Conservation (phyloP, 345 rosid species). For the Hibiscus tridactylites region DNA sequence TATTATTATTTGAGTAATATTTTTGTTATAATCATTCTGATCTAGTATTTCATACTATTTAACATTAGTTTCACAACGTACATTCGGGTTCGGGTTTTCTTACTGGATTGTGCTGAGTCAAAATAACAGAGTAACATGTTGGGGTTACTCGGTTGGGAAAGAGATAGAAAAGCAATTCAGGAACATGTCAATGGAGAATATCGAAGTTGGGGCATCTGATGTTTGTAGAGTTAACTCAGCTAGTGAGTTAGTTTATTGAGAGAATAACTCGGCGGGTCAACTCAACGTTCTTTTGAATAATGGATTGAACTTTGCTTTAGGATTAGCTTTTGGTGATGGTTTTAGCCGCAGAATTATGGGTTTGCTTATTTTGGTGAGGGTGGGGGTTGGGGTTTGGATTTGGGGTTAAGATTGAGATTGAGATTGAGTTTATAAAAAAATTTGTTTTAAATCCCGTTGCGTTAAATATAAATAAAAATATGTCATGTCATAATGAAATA, state of each 20-base stretch:
- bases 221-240: constrained; percentile 56
- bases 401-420: no score
- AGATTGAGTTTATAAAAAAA: no score
- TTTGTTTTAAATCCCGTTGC: no score
- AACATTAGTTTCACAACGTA: constrained; percentile 11
- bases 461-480: no score
- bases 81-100: constrained; percentile 45
- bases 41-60: background rate
- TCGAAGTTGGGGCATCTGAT: constrained; percentile 58
- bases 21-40: no score
- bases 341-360: constrained; percentile 51
- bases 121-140: constrained; percentile 28
- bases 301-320: constrained; percentile 26
- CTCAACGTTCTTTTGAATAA: constrained; percentile 36
- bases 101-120: constrained; percentile 34
- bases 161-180: constrained; percentile 29
- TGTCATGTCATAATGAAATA: no score
- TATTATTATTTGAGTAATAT: no score
- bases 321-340: constrained; percentile 48
- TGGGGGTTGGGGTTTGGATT: no score
- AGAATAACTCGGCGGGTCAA: constrained; percentile 46
- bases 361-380: constrained; percentile 7
- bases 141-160: constrained; percentile 26
- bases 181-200: constrained; percentile 37
- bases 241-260: constrained; percentile 50